phyloP scores from a whole-genome alignment of 768 basidiomycete genomes.

The Leccinum disarticulatum region DNA sequence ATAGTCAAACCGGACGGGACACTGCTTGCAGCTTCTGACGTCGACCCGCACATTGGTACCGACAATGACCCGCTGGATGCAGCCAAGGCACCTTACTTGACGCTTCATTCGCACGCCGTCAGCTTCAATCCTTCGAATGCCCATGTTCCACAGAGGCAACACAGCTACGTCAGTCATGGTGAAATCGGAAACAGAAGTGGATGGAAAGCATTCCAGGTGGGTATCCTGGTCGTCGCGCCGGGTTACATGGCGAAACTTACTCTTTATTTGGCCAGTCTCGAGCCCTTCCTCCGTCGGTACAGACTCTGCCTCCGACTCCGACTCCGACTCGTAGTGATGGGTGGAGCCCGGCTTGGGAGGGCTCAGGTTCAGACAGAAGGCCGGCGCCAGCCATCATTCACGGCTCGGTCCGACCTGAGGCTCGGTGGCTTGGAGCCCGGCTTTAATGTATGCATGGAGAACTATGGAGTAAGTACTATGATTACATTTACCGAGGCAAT shows the following conservation, averaged over 20 bases:
- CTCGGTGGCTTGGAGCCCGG: no score
- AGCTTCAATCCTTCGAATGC: not conserved
- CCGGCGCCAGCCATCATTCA: no score
- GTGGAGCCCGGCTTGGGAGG: no score
- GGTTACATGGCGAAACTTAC: not conserved
- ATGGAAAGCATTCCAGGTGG: slow-evolving; percentile 6
- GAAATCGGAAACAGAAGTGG: not conserved
- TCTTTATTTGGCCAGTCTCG: not conserved
- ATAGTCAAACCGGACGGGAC: slow-evolving; percentile 16
- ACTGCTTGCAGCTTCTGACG: slow-evolving; percentile 2
- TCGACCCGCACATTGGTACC: not conserved
- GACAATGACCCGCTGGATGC: not conserved
- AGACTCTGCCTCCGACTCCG: not conserved
- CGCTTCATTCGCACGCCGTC: slow-evolving; percentile 14
- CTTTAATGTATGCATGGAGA: no score
- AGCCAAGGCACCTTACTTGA: slow-evolving; percentile 7
- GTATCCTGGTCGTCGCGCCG: not conserved
- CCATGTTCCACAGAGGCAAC: not conserved
- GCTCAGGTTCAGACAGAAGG: no score
- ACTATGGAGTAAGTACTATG: no score
- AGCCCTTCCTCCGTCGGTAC: not conserved
- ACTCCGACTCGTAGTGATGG: no score
- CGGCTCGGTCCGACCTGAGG: no score
- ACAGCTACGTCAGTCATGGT: not conserved
- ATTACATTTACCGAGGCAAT: no score